Conservation (phyloP, 768 basidiomycete species). For the Calocybe indica region DNA sequence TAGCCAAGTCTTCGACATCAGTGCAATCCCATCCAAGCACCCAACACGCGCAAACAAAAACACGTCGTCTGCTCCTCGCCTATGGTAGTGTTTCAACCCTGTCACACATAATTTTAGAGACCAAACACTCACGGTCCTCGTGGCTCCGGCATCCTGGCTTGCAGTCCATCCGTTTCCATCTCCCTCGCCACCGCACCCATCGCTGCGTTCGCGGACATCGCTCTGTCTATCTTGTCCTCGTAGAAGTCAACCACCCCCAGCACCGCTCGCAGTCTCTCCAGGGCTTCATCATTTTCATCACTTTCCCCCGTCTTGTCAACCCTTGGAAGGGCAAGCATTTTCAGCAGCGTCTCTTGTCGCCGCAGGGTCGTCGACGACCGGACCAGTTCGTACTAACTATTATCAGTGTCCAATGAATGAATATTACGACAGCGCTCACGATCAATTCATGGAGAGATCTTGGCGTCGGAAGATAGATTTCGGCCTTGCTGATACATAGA, state of each 20-base stretch:
- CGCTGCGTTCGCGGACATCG: constrained; percentile 46
- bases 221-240: constrained; percentile 41
- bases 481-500: constrained; percentile 43
- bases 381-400: constrained; percentile 56
- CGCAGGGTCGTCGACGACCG: constrained; percentile 44
- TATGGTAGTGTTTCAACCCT: constrained; percentile 22
- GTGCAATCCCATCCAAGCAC: constrained; percentile 45
- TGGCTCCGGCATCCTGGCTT: constrained; percentile 12
- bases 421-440: constrained; percentile 32
- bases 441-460: constrained; percentile 53
- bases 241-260: constrained; percentile 45
- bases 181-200: constrained; percentile 53
- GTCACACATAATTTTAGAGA: constrained; percentile 2
- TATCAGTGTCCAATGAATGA: background rate
- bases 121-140: constrained; percentile 40
- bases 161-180: constrained; percentile 57
- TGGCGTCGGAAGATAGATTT: constrained; percentile 48
- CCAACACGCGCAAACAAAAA: constrained; percentile 52
- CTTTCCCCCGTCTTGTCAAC: too few relatives aligned
- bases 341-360: constrained; percentile 41
- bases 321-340: constrained; percentile 28
- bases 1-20: constrained; percentile 36
- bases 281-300: constrained; percentile 19
- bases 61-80: constrained; percentile 40
- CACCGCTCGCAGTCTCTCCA: constrained; percentile 36